A percentile compares a stretch with the other conserved stretches of the same genome.
Conservation (phyloP, 2,329 filamentous ascomycete genomes). For the Xylariales sp. region DNA sequence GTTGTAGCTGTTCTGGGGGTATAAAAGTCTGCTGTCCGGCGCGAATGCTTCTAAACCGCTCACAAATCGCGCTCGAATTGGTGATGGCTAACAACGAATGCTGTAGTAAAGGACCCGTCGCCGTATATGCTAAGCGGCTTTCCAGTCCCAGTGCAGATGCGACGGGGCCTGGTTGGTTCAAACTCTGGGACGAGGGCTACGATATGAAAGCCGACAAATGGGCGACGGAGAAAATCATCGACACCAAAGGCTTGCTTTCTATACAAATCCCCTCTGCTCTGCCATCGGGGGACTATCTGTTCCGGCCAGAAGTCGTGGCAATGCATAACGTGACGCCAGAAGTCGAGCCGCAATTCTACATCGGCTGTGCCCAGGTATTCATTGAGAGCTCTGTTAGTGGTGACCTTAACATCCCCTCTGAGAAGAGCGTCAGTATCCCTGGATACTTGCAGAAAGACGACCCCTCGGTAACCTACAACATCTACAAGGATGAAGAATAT, state of each 20-base stretch:
- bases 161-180: slow-evolving; percentile 78
- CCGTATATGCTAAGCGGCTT: slow-evolving; percentile 78
- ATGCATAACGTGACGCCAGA: slow-evolving; percentile 68
- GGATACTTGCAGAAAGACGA: slow-evolving; percentile 68
- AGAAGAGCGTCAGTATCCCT: slow-evolving; percentile 70
- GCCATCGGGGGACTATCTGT: slow-evolving; percentile 73
- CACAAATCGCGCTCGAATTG: background rate
- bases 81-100: background rate
- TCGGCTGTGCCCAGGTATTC: slow-evolving; percentile 77
- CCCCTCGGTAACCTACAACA: slow-evolving; percentile 69
- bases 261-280: slow-evolving; percentile 71
- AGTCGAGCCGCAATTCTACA: slow-evolving; percentile 74
- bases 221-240: slow-evolving; percentile 76
- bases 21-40: background rate
- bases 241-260: slow-evolving; percentile 70
- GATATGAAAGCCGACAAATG: slow-evolving; percentile 65
- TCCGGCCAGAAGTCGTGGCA: slow-evolving; percentile 74
- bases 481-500: slow-evolving; percentile 59
- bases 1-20: background rate
- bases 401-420: slow-evolving; percentile 58
- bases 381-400: slow-evolving; percentile 54
- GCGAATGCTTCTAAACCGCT: background rate
- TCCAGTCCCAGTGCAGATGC: slow-evolving; percentile 57
- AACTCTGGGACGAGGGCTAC: slow-evolving; percentile 77
- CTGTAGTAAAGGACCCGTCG: slow-evolving; percentile 66